These are phyloP conservation scores for Avena sativa DNA, from an alignment of 176 grass and related monocot genomes.

Conservation along the genomic window DNA sequence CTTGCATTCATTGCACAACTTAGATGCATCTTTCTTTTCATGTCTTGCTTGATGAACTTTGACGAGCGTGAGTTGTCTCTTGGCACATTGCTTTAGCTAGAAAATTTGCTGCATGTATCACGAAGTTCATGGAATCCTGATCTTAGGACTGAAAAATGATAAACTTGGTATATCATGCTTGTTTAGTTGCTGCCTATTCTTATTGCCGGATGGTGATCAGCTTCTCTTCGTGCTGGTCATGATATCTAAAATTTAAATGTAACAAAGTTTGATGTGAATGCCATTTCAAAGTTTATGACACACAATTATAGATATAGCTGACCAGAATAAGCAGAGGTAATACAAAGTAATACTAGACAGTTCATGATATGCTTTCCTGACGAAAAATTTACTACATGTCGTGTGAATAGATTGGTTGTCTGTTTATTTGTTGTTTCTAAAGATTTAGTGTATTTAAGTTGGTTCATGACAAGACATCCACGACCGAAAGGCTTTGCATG, in stretches of 20 bases:
- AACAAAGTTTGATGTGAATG: slow-evolving; percentile 21
- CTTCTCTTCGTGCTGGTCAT: neutral
- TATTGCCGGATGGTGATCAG: neutral
- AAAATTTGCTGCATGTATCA: neutral
- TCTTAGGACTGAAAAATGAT: slow-evolving; percentile 25
- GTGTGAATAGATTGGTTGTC: no score
- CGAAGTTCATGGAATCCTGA: neutral
- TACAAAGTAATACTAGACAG: neutral
- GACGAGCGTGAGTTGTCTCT: neutral
- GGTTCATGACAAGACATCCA: no score
- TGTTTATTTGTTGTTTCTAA: no score
- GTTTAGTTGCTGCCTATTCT: neutral
- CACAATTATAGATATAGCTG: neutral
- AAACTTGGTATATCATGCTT: slow-evolving; percentile 7
- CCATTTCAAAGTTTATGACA: neutral
- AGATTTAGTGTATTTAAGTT: no score
- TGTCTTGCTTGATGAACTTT: slow-evolving; percentile 29
- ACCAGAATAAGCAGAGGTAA: neutral
- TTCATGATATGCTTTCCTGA: no score
- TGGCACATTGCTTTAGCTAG: neutral
- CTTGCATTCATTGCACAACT: neutral
- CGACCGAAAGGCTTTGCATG: no score
- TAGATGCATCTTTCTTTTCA: slow-evolving; percentile 37
- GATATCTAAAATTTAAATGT: neutral
- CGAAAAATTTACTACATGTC: no score